These are phyloP conservation scores for Lathyrus sativus DNA, from an alignment of 306 rosid genomes.

Conservation along the genomic window DNA sequence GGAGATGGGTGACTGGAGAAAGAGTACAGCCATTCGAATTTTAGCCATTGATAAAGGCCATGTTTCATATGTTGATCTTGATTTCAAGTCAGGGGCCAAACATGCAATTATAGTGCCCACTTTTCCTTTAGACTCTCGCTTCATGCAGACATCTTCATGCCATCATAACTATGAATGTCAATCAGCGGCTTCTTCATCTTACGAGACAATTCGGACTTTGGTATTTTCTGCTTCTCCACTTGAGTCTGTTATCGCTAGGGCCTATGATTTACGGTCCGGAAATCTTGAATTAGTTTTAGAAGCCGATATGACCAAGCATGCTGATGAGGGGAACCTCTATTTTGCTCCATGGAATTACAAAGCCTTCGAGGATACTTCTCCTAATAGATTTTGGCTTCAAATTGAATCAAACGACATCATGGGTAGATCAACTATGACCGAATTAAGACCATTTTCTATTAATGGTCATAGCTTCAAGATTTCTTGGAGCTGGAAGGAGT, in stretches of 20 bases:
- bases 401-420: conserved; percentile 69
- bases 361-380: conserved; percentile 81
- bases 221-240: conserved; percentile 75
- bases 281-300: conserved; percentile 58
- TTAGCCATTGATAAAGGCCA: conserved; percentile 83
- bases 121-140: conserved; percentile 88
- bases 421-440: conserved; percentile 68
- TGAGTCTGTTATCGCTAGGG: conserved; percentile 62
- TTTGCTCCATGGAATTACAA: conserved; percentile 80
- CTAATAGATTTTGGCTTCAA: conserved; percentile 86
- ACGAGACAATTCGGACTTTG: conserved; percentile 69
- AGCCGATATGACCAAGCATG: conserved; percentile 54
- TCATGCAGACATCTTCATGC: conserved; percentile 62
- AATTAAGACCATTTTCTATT: conserved; percentile 85
- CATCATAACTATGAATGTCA: conserved; percentile 65
- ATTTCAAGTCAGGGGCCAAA: conserved; percentile 60
- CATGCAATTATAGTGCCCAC: conserved; percentile 74
- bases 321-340: conserved; percentile 69
- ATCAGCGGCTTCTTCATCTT: conserved; percentile 53
- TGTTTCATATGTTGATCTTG: conserved; percentile 76
- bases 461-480: conserved; percentile 63
- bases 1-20: conserved; percentile 99
- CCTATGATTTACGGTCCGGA: conserved; percentile 72
- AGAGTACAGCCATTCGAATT: conserved; percentile 73
- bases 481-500: conserved; percentile 94